Percentiles rank a stretch among this genome's conserved stretches.
phyloP scores from a whole-genome alignment of 2,329 filamentous ascomycete genomes.

The Colletotrichum melonis region DNA sequence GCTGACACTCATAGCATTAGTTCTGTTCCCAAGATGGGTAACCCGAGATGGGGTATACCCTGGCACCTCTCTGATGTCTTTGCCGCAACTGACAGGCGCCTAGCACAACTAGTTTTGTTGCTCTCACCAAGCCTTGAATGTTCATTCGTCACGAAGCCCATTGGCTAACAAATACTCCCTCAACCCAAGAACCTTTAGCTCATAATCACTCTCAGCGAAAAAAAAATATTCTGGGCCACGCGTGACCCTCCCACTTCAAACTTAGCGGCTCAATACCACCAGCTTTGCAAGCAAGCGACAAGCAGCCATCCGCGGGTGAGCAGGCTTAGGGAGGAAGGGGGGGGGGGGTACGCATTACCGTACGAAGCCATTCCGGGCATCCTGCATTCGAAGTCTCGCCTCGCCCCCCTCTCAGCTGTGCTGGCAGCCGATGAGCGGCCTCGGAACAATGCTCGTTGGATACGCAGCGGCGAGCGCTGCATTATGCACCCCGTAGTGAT shows the following conservation, averaged over 20 bases:
- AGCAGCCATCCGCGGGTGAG: neutral
- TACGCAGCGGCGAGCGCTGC: constrained; percentile 11
- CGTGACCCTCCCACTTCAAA: constrained; percentile 25
- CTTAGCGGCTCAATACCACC: constrained; percentile 6
- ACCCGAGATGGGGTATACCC: neutral
- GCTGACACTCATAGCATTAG: neutral
- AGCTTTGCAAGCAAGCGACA: neutral
- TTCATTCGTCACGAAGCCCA: neutral
- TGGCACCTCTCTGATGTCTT: neutral
- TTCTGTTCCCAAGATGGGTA: neutral
- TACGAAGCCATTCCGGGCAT: constrained; percentile 9
- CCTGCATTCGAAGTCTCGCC: constrained; percentile 16
- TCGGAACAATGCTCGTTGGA: constrained; percentile 22
- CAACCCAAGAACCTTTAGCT: neutral
- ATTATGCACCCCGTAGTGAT: constrained; percentile 28
- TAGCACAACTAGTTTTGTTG: neutral
- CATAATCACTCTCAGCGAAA: neutral
- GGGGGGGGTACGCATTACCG: neutral
- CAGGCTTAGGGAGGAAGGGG: neutral
- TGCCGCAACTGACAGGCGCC: neutral
- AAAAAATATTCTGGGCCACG: neutral
- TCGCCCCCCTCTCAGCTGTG: constrained; percentile 17
- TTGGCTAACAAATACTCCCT: constrained; percentile 9
- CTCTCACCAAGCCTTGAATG: neutral
- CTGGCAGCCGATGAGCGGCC: constrained; percentile 15